Conservation (phyloP, 352 stramenopile genomes). For the Phytophthora litchii region DNA sequence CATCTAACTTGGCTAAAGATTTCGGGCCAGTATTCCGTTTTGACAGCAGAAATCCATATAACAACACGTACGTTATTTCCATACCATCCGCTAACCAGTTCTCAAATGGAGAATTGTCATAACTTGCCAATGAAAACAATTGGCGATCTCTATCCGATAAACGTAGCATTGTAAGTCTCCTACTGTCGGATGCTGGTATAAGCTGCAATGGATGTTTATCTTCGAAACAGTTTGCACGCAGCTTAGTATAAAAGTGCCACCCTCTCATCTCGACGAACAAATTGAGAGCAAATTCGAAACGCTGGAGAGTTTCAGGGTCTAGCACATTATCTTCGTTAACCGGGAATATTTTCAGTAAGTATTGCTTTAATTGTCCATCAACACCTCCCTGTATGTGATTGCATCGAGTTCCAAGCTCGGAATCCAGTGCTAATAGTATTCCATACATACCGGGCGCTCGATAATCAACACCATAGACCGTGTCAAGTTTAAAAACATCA, state of each 20-base stretch:
- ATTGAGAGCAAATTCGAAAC: conserved; percentile 25
- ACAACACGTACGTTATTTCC: conserved; percentile 23
- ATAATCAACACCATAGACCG: conserved; percentile 19
- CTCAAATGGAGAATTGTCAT: conserved; percentile 10
- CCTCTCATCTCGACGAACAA: conserved; percentile 26
- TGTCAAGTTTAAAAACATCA: conserved; percentile 10
- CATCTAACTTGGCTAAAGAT: conserved; percentile 19
- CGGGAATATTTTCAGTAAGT: conserved; percentile 23
- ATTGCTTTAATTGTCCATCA: conserved; percentile 22
- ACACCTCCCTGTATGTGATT: conserved; percentile 16
- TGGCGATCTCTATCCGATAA: conserved; percentile 28
- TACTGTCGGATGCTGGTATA: conserved; percentile 26
- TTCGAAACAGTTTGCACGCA: conserved; percentile 20
- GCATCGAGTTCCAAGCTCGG: conserved; percentile 18
- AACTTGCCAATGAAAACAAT: conserved; percentile 15
- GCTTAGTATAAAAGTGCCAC: conserved; percentile 9
- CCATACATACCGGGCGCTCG: conserved; percentile 9
- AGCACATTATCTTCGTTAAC: neutral
- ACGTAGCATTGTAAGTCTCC: conserved; percentile 16
- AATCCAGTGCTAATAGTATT: conserved; percentile 21
- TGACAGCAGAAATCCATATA: conserved; percentile 27
- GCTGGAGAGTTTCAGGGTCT: conserved; percentile 6
- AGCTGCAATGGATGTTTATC: conserved; percentile 21
- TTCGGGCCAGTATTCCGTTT: conserved; percentile 19
- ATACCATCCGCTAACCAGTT: conserved; percentile 26